Percentiles rank a stretch among this genome's conserved stretches.
These are phyloP conservation scores for Cichorium intybus DNA, from an alignment of 140 eudicot species.

Conservation along the genomic window DNA sequence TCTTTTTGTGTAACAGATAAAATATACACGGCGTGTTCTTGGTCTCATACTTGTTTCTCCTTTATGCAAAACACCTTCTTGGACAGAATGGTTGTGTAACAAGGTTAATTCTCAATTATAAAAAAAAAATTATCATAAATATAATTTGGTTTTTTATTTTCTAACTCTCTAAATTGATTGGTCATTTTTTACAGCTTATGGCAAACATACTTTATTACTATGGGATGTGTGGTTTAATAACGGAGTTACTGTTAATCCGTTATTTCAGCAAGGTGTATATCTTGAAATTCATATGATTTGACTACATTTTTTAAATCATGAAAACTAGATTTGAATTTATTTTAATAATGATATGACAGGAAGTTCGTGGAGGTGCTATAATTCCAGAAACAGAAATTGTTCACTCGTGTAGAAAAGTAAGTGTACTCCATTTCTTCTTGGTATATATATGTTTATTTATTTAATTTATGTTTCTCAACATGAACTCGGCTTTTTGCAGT, in stretches of 20 bases:
- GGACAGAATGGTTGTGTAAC: constrained; percentile 94
- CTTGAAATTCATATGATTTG: background rate
- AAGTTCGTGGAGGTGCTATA: constrained; percentile 73
- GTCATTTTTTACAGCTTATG: constrained; percentile 56
- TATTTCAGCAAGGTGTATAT: constrained; percentile 88
- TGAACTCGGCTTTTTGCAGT: constrained; percentile 46
- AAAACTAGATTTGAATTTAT: constrained; percentile 6
- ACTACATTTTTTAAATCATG: background rate
- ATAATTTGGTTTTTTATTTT: background rate
- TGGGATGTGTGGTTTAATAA: constrained; percentile 79
- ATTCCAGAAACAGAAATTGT: constrained; percentile 81
- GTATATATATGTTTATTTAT: background rate
- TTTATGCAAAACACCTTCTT: constrained; percentile 80
- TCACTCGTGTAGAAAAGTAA: constrained; percentile 77
- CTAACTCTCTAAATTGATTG: background rate
- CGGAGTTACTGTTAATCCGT: constrained; percentile 75
- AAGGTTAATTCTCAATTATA: constrained; percentile 46
- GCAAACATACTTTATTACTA: constrained; percentile 73
- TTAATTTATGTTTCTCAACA: background rate
- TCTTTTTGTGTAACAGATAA: constrained; percentile 49
- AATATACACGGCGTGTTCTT: constrained; percentile 65
- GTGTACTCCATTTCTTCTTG: constrained; percentile 12
- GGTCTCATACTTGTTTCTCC: constrained; percentile 95
- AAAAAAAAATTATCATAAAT: background rate
- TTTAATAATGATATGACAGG: constrained; percentile 40